Conservation (phyloP, 202 grass and related monocot genomes). For the Dendrocalamus latiflorus region DNA sequence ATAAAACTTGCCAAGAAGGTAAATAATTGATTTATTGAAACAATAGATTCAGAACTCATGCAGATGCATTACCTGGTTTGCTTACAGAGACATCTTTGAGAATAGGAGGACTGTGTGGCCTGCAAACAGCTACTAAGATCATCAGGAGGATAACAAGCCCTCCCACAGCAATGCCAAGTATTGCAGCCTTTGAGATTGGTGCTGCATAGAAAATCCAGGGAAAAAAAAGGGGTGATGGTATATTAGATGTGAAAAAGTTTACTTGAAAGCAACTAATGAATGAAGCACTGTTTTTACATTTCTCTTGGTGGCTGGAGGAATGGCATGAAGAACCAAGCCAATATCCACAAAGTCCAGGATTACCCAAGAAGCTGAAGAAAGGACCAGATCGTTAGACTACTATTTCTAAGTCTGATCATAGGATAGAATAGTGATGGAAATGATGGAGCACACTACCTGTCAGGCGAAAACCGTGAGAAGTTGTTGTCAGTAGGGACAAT, state of each 20-base stretch:
- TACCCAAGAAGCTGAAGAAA: conserved; percentile 74
- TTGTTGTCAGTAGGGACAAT: conserved; percentile 71
- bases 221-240: background rate
- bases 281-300: conserved; percentile 41
- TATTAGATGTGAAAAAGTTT: conserved; percentile 3
- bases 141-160: conserved; percentile 79
- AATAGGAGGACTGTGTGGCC: conserved; percentile 56
- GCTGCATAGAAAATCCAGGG: conserved; percentile 37
- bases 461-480: conserved; percentile 79
- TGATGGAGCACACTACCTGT: conserved; percentile 50
- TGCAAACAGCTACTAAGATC: conserved; percentile 81
- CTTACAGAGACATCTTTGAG: conserved; percentile 64
- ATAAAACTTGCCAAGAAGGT: background rate
- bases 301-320: conserved; percentile 36
- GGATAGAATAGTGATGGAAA: background rate
- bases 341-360: conserved; percentile 91
- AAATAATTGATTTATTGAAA: background rate
- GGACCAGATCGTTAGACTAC: background rate
- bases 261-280: background rate
- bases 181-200: conserved; percentile 73
- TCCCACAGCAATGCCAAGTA: conserved; percentile 84
- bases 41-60: background rate
- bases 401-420: background rate
- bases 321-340: conserved; percentile 76
- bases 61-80: conserved; percentile 71